phyloP scores from a whole-genome alignment of 805 yeast species.

The Lipomyces yamanashiensis region DNA sequence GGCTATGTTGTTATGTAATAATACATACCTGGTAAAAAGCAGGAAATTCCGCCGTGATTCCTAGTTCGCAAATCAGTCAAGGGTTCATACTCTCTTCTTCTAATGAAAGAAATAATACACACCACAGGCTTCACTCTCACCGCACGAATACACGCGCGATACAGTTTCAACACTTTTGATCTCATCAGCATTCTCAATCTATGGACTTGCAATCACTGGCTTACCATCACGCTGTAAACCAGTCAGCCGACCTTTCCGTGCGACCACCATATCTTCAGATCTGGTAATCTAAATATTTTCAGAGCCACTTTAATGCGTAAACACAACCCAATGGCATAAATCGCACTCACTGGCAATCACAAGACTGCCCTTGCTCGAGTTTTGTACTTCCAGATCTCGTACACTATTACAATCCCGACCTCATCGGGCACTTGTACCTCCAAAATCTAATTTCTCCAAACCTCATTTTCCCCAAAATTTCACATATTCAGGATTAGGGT shows the following conservation, averaged over 20 bases:
- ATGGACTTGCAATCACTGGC: conserved; percentile 10
- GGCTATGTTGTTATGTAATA: no score
- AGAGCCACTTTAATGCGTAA: not conserved
- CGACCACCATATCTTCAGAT: conserved; percentile 1
- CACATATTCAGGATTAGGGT: not conserved
- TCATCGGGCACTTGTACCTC: no score
- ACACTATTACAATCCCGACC: no score
- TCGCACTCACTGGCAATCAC: no score
- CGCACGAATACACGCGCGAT: conserved; percentile 55
- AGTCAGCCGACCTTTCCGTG: conserved; percentile 17
- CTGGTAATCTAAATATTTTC: not conserved
- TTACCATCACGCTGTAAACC: conserved; percentile 52
- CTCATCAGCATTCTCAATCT: not conserved
- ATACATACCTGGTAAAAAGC: conserved; percentile 50
- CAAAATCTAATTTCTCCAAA: not conserved
- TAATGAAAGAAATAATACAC: not conserved
- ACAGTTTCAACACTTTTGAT: conserved; percentile 50
- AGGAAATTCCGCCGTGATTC: conserved; percentile 53
- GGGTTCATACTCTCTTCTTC: not conserved
- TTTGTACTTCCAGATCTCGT: no score
- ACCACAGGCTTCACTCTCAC: conserved; percentile 53
- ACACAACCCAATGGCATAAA: not conserved
- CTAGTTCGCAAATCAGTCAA: conserved; percentile 1
- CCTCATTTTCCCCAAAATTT: not conserved
- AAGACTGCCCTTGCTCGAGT: no score